Evolutionary conservation across 805 yeast species (phyloP), one percentile per base, ranked within the genome.

Genomic region (Lachancea fermentati): DNA sequence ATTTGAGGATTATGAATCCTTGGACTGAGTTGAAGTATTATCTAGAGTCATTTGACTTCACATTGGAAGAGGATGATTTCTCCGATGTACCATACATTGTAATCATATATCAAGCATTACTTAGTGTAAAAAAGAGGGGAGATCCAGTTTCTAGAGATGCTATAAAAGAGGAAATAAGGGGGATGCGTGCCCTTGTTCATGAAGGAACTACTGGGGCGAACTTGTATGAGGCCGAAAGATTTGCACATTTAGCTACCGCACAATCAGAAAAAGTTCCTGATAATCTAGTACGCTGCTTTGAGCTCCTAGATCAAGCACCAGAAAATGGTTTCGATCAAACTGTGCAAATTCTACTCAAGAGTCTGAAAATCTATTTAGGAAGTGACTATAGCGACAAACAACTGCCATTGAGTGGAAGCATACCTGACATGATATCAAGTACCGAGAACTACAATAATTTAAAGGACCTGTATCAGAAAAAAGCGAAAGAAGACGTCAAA

Each of bases 361-460:
- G 88, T 0, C 63, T 86, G 36, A 63, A 69, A 32, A 44, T 48
- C 5, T 87, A 78, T 57, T 68, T 78, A 0, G 46, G 37, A 0
- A 32, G 34, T 30, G 60, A 65, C 16, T 52, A 58, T 13, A 53
- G 61, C 34, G 50, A 55, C 3, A 62, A 66, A 1, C 56, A 63
- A 22, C 65, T 85, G n/a, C 95, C 96, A 0, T 60, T 86, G 2
- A 69, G 81, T 2, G 96, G 95, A 0, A 72, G 66, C 0, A 55
- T 89, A 4, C 95, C 96, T 0, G 97, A 89, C 57, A 91, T 91
- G 96, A 82, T 85, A 15, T 76, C 95, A 0, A 77, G 79, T 45
- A 81, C 96, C 0, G 59, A 62, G 6, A 67, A 67, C 41, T 91
- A 84, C 57, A 67, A 81, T 2, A 58, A 52, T 6, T 60, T 91